A percentile compares a stretch with the other conserved stretches of the same genome.
These are phyloP conservation scores for Salvia miltiorrhiza DNA, from an alignment of 257 asterid species.

Conservation along the genomic window DNA sequence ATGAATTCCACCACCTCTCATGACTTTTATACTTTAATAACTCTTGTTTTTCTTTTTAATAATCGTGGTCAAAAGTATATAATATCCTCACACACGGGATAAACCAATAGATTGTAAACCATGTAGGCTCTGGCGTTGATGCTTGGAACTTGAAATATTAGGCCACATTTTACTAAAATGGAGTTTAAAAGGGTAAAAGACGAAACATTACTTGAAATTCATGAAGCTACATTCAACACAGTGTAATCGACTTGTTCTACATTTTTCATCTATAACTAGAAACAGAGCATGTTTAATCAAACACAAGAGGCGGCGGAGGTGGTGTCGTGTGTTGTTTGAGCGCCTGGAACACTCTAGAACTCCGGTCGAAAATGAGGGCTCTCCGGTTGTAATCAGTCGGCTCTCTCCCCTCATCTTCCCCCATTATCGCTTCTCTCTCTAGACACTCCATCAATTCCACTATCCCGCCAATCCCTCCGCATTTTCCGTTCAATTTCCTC, in stretches of 20 bases:
- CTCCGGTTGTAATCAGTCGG: constrained; percentile 73
- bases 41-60: too few relatives aligned
- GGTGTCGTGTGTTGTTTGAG: constrained; percentile 29
- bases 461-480: constrained; percentile 39
- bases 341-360: constrained; percentile 72
- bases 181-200: too few relatives aligned
- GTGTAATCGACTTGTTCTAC: background rate
- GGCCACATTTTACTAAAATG: too few relatives aligned
- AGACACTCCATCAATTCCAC: constrained; percentile 72
- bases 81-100: too few relatives aligned
- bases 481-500: constrained; percentile 32
- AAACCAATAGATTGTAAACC: too few relatives aligned
- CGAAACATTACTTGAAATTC: too few relatives aligned
- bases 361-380: constrained; percentile 65
- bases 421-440: constrained; percentile 89
- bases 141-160: too few relatives aligned
- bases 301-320: background rate
- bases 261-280: background rate
- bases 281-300: too few relatives aligned
- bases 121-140: too few relatives aligned
- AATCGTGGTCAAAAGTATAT: too few relatives aligned
- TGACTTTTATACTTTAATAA: too few relatives aligned
- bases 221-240: background rate
- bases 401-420: constrained; percentile 72
- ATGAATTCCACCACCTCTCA: too few relatives aligned